Conservation (phyloP, 2,329 filamentous ascomycete genomes). For the Claviceps sp. region DNA sequence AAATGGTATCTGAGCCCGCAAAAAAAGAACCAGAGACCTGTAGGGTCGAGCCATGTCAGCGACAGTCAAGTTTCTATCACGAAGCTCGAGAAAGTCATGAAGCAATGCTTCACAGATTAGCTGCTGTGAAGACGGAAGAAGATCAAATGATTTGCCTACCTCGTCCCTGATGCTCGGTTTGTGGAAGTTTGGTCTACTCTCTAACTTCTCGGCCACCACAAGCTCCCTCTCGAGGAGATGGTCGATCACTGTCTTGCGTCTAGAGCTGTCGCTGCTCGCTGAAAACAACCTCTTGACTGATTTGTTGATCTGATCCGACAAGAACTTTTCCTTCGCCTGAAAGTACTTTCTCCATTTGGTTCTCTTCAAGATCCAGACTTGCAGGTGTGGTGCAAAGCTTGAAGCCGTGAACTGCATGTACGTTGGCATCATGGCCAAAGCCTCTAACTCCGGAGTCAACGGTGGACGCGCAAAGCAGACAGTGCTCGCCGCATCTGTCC, state of each 20-base stretch:
- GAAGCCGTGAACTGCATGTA: not conserved
- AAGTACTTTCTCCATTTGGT: constrained; percentile 1
- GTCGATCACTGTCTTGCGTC: not conserved
- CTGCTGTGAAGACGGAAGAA: not conserved
- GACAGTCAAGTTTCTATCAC: not conserved
- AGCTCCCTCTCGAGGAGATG: not conserved
- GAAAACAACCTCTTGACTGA: not conserved
- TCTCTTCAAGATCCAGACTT: constrained; percentile 14
- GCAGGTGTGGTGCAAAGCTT: constrained; percentile 8
- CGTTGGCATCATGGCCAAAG: not conserved
- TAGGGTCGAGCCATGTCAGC: not conserved
- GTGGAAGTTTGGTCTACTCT: constrained; percentile 16
- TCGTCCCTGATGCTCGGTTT: constrained; percentile 20
- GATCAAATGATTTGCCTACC: constrained; percentile 4
- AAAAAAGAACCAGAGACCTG: constrained; percentile 14
- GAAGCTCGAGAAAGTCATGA: not conserved
- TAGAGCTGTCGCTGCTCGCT: not conserved
- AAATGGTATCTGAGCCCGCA: constrained; percentile 12
- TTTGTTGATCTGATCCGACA: constrained; percentile 3
- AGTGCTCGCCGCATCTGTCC: not conserved
- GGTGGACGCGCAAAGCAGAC: not conserved
- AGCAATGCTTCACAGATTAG: too few relatives aligned
- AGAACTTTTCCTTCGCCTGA: constrained; percentile 4
- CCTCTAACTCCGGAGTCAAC: not conserved
- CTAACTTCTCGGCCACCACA: constrained; percentile 16